These are phyloP conservation scores for Diospyros lotus DNA, from an alignment of 148 eudicot genomes.

Conservation along the genomic window DNA sequence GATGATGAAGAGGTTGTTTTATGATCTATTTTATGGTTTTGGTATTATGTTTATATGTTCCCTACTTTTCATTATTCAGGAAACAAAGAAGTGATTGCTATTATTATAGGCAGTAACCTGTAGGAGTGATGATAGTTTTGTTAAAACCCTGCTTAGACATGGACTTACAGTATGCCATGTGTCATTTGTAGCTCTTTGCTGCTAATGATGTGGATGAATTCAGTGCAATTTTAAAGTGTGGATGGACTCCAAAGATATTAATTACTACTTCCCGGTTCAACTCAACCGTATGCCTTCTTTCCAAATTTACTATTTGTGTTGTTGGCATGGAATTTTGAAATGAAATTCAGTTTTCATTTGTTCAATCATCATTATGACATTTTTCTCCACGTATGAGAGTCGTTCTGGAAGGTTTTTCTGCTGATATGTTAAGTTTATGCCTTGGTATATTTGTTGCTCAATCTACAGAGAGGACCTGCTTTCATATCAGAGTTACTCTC, in stretches of 20 bases:
- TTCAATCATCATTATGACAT: neutral
- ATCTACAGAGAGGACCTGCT: slow-evolving; percentile 78
- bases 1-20: slow-evolving; percentile 81
- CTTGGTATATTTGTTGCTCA: neutral
- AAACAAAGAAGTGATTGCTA: no score
- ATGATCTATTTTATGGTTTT: no score
- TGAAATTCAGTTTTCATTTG: neutral
- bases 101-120: no score
- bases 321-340: neutral
- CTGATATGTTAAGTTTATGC: neutral
- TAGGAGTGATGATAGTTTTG: neutral
- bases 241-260: slow-evolving; percentile 57
- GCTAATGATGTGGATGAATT: slow-evolving; percentile 86
- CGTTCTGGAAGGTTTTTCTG: slow-evolving; percentile 3
- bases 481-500: slow-evolving; percentile 70
- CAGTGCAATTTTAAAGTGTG: slow-evolving; percentile 54
- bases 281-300: slow-evolving; percentile 54
- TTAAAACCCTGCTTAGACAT: neutral
- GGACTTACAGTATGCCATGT: neutral
- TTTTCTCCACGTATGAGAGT: neutral
- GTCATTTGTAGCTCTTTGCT: slow-evolving; percentile 66
- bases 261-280: slow-evolving; percentile 85
- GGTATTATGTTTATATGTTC: no score
- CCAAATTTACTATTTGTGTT: neutral
- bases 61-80: no score